Base-by-base conservation (phyloP, 176 grass and related monocot genomes). In the Poa pratensis region DNA sequence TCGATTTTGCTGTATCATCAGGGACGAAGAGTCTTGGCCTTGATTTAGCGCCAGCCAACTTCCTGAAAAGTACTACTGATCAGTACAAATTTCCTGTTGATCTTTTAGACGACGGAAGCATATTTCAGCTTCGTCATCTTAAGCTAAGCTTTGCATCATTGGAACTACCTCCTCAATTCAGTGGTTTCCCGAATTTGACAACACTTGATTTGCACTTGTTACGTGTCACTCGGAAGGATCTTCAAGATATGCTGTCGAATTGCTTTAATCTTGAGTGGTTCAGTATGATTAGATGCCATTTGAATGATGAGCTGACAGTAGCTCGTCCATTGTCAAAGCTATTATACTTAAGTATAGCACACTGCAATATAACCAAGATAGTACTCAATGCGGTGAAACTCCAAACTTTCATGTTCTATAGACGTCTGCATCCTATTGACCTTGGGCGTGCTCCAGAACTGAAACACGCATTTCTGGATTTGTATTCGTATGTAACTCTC, bases 251-350 rank as follows among this genome's bases (percentile, higher is more conserved):
- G 30, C 30, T 30, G 30, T 30, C 30, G 30, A 30, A 32, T 43
- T 85, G 83, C 50, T 1, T 16, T 57, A 69, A n/a, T 85, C 62
- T 85, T 43, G 60, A 85, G 11, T 85, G 48, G 73, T 43, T 69
- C 49, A 77, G 73, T 54, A 53, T 85, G 5, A 13, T 68, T 20
- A 68, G 73, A 77, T 85, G 83, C 4, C 73, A 69, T 48, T 9
- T 62, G 16, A 12, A 49, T 61, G 39, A 61, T 43, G 81, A 62
- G 32, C 54, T 83, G 54, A 61, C 18, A 42, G 54, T 83, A 43
- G 61, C 14, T 17, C 14, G 14, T 30, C 61, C 61, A 17, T 17
- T 65, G 61, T 65, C 61, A 65, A 65, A 65, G 27, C 15, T 83
- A 26, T 23, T 73, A 49, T 74, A 74, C 40, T 49, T 83, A 55